phyloP scores from a whole-genome alignment of 306 rosid species.

The Boehmeria nivea region DNA sequence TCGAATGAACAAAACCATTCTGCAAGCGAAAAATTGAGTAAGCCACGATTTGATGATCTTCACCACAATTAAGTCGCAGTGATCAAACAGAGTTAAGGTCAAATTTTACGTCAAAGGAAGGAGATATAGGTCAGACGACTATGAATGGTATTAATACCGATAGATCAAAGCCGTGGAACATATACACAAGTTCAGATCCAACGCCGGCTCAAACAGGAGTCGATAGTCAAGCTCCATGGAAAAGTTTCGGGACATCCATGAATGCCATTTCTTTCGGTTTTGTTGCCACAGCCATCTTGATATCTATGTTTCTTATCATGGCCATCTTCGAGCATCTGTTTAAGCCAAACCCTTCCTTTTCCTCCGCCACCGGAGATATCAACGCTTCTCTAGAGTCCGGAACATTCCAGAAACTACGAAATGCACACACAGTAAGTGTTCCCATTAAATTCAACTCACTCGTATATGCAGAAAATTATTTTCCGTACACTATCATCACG shows the following conservation, averaged over 20 bases:
- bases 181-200: constrained; percentile 48
- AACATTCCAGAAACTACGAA: constrained; percentile 41
- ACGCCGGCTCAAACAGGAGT: constrained; percentile 49
- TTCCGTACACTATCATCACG: not conserved
- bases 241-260: constrained; percentile 76
- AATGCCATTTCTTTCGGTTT: constrained; percentile 83
- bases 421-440: constrained; percentile 49
- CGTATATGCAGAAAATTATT: no score
- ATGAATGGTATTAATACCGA: constrained; percentile 52
- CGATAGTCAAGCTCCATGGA: constrained; percentile 67
- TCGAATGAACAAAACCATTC: not conserved
- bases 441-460: not conserved
- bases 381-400: constrained; percentile 35
- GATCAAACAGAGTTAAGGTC: not conserved
- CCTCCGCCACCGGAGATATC: constrained; percentile 39
- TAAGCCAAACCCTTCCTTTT: constrained; percentile 59
- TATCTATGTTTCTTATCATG: constrained; percentile 91
- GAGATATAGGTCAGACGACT: constrained; percentile 1
- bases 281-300: constrained; percentile 92
- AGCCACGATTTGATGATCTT: constrained; percentile 1
- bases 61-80: constrained; percentile 5
- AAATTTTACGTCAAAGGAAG: not conserved
- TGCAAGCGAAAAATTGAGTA: constrained; percentile 6
- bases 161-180: constrained; percentile 64
- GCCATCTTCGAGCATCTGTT: constrained; percentile 89